Evolutionary conservation across 768 basidiomycete species (phyloP).

Genomic region (Leccinellum luteum): DNA sequence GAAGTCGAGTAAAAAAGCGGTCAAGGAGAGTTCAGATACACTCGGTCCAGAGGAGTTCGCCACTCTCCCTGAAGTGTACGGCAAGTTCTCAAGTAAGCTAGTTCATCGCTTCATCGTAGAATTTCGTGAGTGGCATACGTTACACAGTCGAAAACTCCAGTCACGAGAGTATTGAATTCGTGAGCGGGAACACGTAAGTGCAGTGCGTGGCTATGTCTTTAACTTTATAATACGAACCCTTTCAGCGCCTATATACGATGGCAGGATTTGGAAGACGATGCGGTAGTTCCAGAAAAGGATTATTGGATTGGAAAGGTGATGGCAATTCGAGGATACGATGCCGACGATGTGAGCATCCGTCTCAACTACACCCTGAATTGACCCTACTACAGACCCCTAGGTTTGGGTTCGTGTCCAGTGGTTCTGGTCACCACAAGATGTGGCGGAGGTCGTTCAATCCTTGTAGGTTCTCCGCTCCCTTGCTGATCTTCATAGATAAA

Average conservation of each 20-base stretch:
- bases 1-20: neutral
- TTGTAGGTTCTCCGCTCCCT: conserved; percentile 39
- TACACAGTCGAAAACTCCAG: conserved; percentile 14
- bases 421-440: conserved; percentile 54
- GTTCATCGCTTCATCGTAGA: neutral
- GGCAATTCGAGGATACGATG: conserved; percentile 38
- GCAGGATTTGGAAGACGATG: neutral
- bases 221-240: neutral
- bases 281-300: conserved; percentile 30
- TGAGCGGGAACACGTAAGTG: conserved; percentile 34
- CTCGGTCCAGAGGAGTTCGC: conserved; percentile 15
- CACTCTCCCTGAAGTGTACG: conserved; percentile 2
- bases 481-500: neutral
- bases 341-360: conserved; percentile 29
- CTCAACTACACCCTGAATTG: neutral
- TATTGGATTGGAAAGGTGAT: conserved; percentile 53
- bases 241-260: conserved; percentile 35
- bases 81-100: conserved; percentile 19
- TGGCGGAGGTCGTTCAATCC: conserved; percentile 40
- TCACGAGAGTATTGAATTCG: conserved; percentile 25
- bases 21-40: neutral
- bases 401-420: conserved; percentile 56
- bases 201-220: neutral
- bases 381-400: conserved; percentile 22
- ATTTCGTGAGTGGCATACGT: neutral